These are phyloP conservation scores for Microbotryum silenes-acaulis DNA, from an alignment of 1,284 basidiomycete genomes.

Conservation along the genomic window DNA sequence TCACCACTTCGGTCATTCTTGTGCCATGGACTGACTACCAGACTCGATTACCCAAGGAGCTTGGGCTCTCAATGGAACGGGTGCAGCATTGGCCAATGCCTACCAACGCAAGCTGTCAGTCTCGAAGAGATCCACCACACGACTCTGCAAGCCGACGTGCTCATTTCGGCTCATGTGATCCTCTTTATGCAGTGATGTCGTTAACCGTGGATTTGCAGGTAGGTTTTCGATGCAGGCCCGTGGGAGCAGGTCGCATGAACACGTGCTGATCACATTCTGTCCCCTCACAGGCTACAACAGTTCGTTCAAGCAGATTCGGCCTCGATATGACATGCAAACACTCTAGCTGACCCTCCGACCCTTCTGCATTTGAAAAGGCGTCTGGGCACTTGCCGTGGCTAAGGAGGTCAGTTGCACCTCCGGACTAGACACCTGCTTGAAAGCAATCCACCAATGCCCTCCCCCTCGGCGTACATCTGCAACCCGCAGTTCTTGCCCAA, in stretches of 20 bases:
- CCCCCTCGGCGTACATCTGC: neutral
- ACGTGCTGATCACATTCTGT: neutral
- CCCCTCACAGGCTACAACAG: constrained; percentile 22
- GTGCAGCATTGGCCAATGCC: constrained; percentile 19
- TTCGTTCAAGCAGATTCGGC: neutral
- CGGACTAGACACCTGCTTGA: neutral
- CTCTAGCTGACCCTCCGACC: neutral
- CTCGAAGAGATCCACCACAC: neutral
- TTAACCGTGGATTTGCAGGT: constrained; percentile 31
- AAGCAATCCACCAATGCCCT: neutral
- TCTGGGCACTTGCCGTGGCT: constrained; percentile 61
- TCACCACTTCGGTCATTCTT: neutral
- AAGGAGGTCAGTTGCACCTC: constrained; percentile 51
- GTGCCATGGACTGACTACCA: constrained; percentile 4
- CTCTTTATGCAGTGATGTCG: constrained; percentile 16
- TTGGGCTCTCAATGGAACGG: constrained; percentile 23
- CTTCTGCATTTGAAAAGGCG: neutral
- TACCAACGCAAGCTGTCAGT: constrained; percentile 32
- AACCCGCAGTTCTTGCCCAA: constrained; percentile 48
- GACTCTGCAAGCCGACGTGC: neutral
- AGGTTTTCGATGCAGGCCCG: neutral
- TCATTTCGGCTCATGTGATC: neutral
- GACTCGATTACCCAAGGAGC: constrained; percentile 31
- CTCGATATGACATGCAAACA: no score
- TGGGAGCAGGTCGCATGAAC: neutral